Evolutionary conservation across 805 yeast species (phyloP).

Genomic region (Zygosaccharomyces lentus): DNA sequence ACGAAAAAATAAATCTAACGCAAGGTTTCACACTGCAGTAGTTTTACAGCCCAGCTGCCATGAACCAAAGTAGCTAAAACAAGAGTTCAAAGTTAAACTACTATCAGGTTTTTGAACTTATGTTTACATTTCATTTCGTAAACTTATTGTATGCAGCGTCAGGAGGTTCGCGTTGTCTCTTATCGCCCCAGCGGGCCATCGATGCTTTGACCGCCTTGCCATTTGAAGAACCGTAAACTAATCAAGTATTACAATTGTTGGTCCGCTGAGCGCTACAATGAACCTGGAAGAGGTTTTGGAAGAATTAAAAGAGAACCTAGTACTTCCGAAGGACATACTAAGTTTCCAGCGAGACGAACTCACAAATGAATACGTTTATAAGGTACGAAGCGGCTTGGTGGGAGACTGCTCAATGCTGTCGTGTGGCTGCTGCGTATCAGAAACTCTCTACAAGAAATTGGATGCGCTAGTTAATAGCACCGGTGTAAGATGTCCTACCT

Average conservation of each 20-base stretch:
- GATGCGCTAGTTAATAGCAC: slow-evolving; percentile 5
- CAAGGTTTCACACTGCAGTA: neutral
- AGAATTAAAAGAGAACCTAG: slow-evolving; percentile 26
- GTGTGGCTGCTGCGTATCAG: slow-evolving; percentile 31
- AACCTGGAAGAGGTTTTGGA: slow-evolving; percentile 14
- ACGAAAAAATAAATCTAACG: neutral
- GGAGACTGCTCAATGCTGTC: slow-evolving; percentile 27
- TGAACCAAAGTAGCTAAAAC: neutral
- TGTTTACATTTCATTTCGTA: neutral
- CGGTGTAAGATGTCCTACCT: slow-evolving; percentile 37
- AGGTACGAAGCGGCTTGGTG: slow-evolving; percentile 24
- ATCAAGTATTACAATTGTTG: neutral
- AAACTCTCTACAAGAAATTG: slow-evolving; percentile 18
- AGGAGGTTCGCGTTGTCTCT: neutral
- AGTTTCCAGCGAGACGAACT: slow-evolving; percentile 16
- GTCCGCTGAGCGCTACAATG: slow-evolving; percentile 1
- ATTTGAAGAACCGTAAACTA: neutral
- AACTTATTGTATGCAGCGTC: neutral
- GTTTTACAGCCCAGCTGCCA: neutral
- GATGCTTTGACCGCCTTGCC: neutral
- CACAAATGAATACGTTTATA: slow-evolving; percentile 15
- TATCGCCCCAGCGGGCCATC: neutral
- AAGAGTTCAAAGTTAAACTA: neutral
- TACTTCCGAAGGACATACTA: slow-evolving; percentile 24
- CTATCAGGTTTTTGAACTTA: neutral